Base-by-base conservation (phyloP, 176 grass and related monocot species). In the Bromus sterilis region DNA sequence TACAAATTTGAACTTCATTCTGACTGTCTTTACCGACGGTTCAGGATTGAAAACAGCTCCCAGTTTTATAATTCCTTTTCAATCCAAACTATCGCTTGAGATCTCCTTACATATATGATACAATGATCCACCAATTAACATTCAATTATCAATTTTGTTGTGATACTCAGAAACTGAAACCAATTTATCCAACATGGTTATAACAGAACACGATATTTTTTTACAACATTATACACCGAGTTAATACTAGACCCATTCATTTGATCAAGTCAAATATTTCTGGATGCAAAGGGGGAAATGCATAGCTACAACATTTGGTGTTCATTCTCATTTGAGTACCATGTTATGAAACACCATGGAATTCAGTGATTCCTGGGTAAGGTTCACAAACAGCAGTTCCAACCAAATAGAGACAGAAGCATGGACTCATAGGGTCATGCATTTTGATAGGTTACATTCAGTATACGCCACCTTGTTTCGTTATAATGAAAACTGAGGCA, bases 361-460 rank as follows among this genome's bases (percentile, higher is more conserved):
- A 34, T 69, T 80, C 40, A 62, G 32, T 11, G 56, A 56, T 78
- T 63, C 72, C 9, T 71, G 14, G 15, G 23, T 10, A 72, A 48
- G 46, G 60, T 59, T 40, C 35, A 62, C 73, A 51, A 28, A 41
- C 8, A 33, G 46, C 53, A 63, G 30, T 53, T 66, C 74, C 43
- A 73, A 73, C 1, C 67, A 80, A 51, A 71, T 77, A 60, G 14
- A 29, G 30, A 85, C 25, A 42, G 23, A 53, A 70, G 42, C 69
- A 80, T 34, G 2, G 13, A 76, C 42, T 70, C 49, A 85, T 44
- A 67, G 41, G 24, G 30, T 31, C 87, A 80, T 68, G 61, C 61
- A 76, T 61, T 66, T 75, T 33, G 7, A 77, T 56, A 75, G 71
- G 71, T 81, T 65, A 24, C 64, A 76, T 63, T 84, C 20, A 39